phyloP scores from a whole-genome alignment of 805 yeast genomes.

The Metschnikowia lunata region DNA sequence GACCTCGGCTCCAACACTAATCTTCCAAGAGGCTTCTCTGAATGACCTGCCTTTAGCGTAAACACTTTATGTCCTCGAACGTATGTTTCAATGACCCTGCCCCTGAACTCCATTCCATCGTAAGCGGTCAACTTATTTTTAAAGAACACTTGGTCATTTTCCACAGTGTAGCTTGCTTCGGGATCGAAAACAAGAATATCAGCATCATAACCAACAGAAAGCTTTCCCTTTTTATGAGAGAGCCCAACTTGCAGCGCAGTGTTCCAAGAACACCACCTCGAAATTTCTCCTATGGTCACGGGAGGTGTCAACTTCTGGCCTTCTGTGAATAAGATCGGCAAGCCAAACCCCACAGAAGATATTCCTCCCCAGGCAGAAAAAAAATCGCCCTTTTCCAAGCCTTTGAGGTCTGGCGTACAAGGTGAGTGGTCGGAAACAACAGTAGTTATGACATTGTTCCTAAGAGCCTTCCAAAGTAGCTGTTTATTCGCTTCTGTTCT shows the following conservation, averaged over 20 bases:
- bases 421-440: constrained; percentile 97
- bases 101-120: constrained; percentile 62
- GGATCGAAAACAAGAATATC: constrained; percentile 84
- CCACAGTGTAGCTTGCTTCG: constrained; percentile 43
- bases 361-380: constrained; percentile 97
- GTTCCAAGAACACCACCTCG: constrained; percentile 74
- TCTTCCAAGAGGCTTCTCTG: constrained; percentile 53
- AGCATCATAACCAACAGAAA: constrained; percentile 78
- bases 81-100: constrained; percentile 75
- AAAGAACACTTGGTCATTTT: constrained; percentile 57
- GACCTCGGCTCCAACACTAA: constrained; percentile 58
- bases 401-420: constrained; percentile 87
- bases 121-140: constrained; percentile 89
- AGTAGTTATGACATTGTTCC: constrained; percentile 62
- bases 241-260: constrained; percentile 87
- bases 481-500: constrained; percentile 68
- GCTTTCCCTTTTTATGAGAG: constrained; percentile 63
- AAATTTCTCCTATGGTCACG: constrained; percentile 56
- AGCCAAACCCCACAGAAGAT: constrained; percentile 86
- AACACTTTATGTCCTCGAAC: constrained; percentile 73
- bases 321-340: constrained; percentile 76
- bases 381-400: constrained; percentile 78
- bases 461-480: constrained; percentile 74
- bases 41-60: constrained; percentile 51
- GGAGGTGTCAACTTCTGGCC: constrained; percentile 51